These are phyloP conservation scores for Claviceps humidiphila DNA, from an alignment of 2,329 filamentous ascomycete genomes.

Conservation along the genomic window DNA sequence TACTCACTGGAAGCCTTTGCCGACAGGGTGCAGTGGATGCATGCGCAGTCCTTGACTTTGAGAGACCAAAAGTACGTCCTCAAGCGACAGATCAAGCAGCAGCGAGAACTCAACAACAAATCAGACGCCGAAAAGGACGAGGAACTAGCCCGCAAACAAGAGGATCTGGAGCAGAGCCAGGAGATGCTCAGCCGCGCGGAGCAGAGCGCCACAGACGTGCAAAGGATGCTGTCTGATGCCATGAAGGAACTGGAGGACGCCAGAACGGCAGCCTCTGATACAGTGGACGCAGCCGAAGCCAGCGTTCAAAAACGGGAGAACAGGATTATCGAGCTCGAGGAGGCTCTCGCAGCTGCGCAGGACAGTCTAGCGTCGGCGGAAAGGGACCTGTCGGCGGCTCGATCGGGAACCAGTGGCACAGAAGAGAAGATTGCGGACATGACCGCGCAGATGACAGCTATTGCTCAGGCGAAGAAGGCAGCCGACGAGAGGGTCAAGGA, in stretches of 20 bases:
- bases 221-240: constrained; percentile 35
- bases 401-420: constrained; percentile 27
- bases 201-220: constrained; percentile 24
- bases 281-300: constrained; percentile 12
- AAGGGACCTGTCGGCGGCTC: constrained; percentile 15
- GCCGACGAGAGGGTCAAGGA: constrained; percentile 15
- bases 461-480: constrained; percentile 12
- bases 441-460: constrained; percentile 14
- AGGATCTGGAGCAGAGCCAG: constrained; percentile 37
- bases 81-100: constrained; percentile 86
- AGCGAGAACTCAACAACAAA: constrained; percentile 82
- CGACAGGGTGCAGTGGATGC: constrained; percentile 65
- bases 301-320: constrained; percentile 23
- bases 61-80: constrained; percentile 83
- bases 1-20: constrained; percentile 69
- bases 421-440: constrained; percentile 16
- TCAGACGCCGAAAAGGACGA: constrained; percentile 61
- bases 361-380: constrained; percentile 19
- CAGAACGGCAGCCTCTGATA: constrained; percentile 12
- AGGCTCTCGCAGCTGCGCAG: constrained; percentile 6
- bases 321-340: constrained; percentile 27
- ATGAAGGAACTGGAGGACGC: constrained; percentile 33
- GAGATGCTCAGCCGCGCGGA: constrained; percentile 23
- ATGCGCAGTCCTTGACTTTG: constrained; percentile 60
- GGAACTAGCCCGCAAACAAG: constrained; percentile 44